Evolutionary conservation across 129 eudicot species (phyloP), one percentile per base, ranked within the genome.

Genomic region (Saposhnikovia divaricata): DNA sequence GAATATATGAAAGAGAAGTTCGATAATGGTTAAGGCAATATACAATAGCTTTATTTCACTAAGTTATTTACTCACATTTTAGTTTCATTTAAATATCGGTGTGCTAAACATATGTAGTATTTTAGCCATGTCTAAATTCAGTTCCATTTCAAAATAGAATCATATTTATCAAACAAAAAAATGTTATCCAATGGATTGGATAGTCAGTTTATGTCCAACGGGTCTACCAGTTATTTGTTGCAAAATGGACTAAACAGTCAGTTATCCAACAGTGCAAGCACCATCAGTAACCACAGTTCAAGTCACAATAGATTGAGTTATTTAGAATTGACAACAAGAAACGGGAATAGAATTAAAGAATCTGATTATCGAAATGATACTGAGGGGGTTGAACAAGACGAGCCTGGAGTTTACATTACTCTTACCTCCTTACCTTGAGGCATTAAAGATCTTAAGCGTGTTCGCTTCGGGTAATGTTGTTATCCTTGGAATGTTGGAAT

Each of bases 311-410:
- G 86, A 87, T 79, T 78, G 55, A 88, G 79, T 42, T 80, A 73
- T 59, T 79, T 87, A 72, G 93, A 87, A 75, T 82, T 85, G 25
- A 23, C 31, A 83, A 71, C 86, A 80, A 88, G 86, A 88, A 87
- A 85, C 61, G 91, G 91, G 42, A 81, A 84, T 71, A 89, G 86
- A 88, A 85, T 78, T 72, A 87, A 81, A 79, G 92, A 90, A 80
- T 84, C 88, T 45, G 97, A 90, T 81, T 59, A 88, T 78, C 97
- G 85, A 50, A 87, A 74, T 82, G 96, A 88, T 45, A 87, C 76
- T 48, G 97, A 94, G 83, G 92, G 98, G 98, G 97, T 94, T 77
- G 96, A 94, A 82, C 98, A 94, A 83, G 96, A 94, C 44, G 98
- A 94, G 76, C 97, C 97, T 42, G 98, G 98, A 81, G 98, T 94